Evolutionary conservation across 2,329 filamentous ascomycete species (phyloP), one percentile per base, ranked within the genome.

Genomic region (Ophiobolus disseminans): DNA sequence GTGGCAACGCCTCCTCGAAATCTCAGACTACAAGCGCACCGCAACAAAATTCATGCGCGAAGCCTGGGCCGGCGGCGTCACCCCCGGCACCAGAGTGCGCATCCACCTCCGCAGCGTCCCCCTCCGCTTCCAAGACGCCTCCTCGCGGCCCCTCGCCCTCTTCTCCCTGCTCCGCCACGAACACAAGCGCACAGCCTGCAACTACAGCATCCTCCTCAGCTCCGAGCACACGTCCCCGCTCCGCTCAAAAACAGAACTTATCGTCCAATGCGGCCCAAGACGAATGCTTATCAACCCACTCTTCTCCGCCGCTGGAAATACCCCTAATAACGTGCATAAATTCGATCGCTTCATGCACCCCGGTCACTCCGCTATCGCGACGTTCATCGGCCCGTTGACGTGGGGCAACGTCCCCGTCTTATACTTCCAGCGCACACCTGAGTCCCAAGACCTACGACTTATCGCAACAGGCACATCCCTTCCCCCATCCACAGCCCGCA

Each of bases 321-420:
- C 93, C 0, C 90, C 91, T 38, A 97, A 97, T 76, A 88, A 99
- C 68, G 92, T 99, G 11, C 92, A 97, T 82, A 99, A 99, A 74
- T 97, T 91, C 75, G 89, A 91, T 73, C 88, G 93, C 22, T 99
- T 85, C 77, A 77, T 97, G 5, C 91, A 97, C 72, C 92, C 94
- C 0, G 94, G 94, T 3, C 88, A 91, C 61, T 93, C 90, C 7
- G 90, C 90, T 3, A 87, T 97, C 19, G 94, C 92, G 6, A 89
- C 88, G 9, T 96, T 97, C 73, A 88, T 92, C 62, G 94, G 89
- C 0, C 94, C 94, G 1, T 77, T 97, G 6, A 94, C 88, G 2
- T 99, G 94, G 93, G 94, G 94, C 21, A 85, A 90, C 13, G 91
- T 97, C 1, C 94, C 94, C 0, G 84, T 90, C 1, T 81, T 99